Evolutionary conservation across 225 moss, liverwort and hornwort genomes (phyloP), one percentile per base, ranked within the genome.

Genomic region (Pseudoscleropodium purum): DNA sequence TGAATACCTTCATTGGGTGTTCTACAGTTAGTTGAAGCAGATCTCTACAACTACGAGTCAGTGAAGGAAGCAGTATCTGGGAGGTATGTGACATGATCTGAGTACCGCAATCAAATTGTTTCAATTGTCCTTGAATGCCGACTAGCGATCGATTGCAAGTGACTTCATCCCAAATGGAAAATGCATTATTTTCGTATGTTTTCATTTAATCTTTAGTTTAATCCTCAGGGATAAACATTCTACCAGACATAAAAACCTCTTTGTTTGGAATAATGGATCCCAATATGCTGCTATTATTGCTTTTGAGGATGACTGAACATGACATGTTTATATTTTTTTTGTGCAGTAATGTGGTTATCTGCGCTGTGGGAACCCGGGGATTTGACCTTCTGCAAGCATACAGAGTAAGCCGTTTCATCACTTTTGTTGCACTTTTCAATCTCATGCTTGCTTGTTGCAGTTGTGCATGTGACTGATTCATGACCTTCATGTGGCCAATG

Each of bases 1-100:
- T 56, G 30, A 76, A 39, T 12, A 76, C 54, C 51, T 77, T 39
- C 63, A 54, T 77, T 54, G 74, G 25, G 34, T 89, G 10, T 34
- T 31, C 57, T 83, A 68, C 96, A 98, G 98, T 89, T 97, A 34
- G 85, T 96, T 68, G 93, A 96, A 92, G 99, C 86, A 56, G 94
- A 97, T 86, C 81, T 97, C 83, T 99, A 99, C 89, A 96, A 96
- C 41, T 99, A 96, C 56, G 97, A 99, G 86, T 88, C 95, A 36
- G 87, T 96, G 66, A 97, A 95, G 85, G 92, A 94, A 75, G 95
- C 97, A n/a, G 23, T 99, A 29, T 93, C 92, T 85, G 96, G 95
- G 65, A 92, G 95, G 98, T 96, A 93, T 83, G 87, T 87, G 34
- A 54, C 57, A 51, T 62, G 21, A 36, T 51, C 15, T 29, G 54